Percentiles rank a stretch among this genome's conserved stretches.
These are phyloP conservation scores for Pseudohalonectria lignicola DNA, from an alignment of 2,329 filamentous ascomycete species.

Conservation along the genomic window DNA sequence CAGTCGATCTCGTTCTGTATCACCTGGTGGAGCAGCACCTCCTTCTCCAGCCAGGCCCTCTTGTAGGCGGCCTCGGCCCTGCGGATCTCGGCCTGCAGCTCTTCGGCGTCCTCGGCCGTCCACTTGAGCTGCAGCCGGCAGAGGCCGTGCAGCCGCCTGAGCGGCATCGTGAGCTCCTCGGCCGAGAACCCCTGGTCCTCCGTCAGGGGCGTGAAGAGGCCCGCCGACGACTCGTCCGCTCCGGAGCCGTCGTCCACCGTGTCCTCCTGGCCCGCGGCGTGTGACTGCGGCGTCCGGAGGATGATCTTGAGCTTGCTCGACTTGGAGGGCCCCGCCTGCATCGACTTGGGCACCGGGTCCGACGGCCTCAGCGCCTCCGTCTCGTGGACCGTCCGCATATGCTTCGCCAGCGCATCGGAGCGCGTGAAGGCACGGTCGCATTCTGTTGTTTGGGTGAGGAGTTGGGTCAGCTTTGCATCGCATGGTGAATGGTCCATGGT, in stretches of 20 bases:
- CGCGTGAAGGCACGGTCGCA: constrained; percentile 95
- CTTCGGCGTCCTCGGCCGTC: constrained; percentile 56
- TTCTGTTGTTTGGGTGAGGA: constrained; percentile 43
- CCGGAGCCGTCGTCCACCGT: constrained; percentile 17
- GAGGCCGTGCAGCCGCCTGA: constrained; percentile 52
- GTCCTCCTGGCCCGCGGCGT: constrained; percentile 45
- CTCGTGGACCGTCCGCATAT: constrained; percentile 98
- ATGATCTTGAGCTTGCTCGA: constrained; percentile 50
- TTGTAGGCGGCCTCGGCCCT: constrained; percentile 55
- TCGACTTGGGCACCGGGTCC: constrained; percentile 62
- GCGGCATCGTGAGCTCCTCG: constrained; percentile 51
- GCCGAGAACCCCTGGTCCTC: constrained; percentile 52
- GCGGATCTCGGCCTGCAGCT: constrained; percentile 53
- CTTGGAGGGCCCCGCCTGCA: constrained; percentile 36
- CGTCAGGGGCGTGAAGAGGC: constrained; percentile 42
- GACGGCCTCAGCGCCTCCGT: constrained; percentile 82
- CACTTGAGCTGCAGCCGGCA: constrained; percentile 63
- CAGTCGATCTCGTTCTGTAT: constrained; percentile 57
- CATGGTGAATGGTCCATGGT: too few relatives aligned
- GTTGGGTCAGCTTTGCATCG: neutral
- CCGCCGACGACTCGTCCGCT: constrained; percentile 37
- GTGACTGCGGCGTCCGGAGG: constrained; percentile 49
- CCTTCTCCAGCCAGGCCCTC: constrained; percentile 70
- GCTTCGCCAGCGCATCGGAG: constrained; percentile 91
- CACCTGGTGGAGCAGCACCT: constrained; percentile 65